phyloP scores from a whole-genome alignment of 192 early-diverging fungal species.

The Linnemannia elongata region DNA sequence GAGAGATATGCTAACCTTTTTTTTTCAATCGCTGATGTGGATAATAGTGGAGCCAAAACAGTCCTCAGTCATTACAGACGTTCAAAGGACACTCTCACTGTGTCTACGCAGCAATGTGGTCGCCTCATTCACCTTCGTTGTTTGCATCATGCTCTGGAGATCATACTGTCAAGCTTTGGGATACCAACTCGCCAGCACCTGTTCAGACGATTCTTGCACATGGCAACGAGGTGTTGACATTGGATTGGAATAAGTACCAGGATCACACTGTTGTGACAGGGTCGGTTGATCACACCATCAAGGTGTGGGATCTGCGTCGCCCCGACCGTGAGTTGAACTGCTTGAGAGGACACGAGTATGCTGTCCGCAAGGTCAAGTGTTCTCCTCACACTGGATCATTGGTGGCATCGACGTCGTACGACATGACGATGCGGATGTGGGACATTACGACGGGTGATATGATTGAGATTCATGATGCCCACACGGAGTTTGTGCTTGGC shows the following conservation, averaged over 20 bases:
- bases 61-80: slow-evolving; percentile 81
- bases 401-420: slow-evolving; percentile 89
- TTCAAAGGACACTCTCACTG: slow-evolving; percentile 93
- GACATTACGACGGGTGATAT: slow-evolving; percentile 72
- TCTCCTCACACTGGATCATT: slow-evolving; percentile 89
- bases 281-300: slow-evolving; percentile 89
- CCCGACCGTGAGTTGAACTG: slow-evolving; percentile 78
- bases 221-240: slow-evolving; percentile 85
- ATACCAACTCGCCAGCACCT: slow-evolving; percentile 75
- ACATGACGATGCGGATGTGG: slow-evolving; percentile 98
- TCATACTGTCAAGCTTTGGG: slow-evolving; percentile 93
- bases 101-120: slow-evolving; percentile 93
- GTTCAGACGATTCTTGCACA: slow-evolving; percentile 84
- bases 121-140: slow-evolving; percentile 77
- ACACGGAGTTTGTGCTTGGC: slow-evolving; percentile 97
- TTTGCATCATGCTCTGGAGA: slow-evolving; percentile 96
- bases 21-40: not conserved
- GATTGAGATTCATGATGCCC: slow-evolving; percentile 83
- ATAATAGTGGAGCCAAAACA: slow-evolving; percentile 87
- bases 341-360: slow-evolving; percentile 92
- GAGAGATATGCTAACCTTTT: not conserved
- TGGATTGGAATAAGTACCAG: slow-evolving; percentile 99
- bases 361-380: slow-evolving; percentile 92
- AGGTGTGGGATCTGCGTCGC: slow-evolving; percentile 92
- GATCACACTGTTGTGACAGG: slow-evolving; percentile 88